Conservation (phyloP, 1,284 basidiomycete genomes). For the Trametes versicolor region DNA sequence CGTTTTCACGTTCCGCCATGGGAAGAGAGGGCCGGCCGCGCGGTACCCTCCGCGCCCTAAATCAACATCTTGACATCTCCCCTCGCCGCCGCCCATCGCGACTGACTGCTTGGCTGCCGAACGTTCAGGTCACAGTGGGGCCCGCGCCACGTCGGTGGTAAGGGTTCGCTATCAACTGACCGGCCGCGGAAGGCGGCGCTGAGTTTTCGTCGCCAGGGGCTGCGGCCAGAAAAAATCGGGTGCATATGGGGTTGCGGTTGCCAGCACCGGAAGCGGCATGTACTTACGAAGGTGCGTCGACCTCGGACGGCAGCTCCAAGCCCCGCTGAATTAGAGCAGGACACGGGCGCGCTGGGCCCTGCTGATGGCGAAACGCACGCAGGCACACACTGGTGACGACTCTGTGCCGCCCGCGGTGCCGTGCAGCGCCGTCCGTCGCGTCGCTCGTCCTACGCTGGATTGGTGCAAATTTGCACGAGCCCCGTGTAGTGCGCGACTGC, state of each 20-base stretch:
- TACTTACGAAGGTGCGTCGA: slow-evolving; percentile 10
- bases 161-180: slow-evolving; percentile 3
- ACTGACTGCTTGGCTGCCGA: slow-evolving; percentile 6
- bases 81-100: not conserved
- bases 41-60: slow-evolving; percentile 4
- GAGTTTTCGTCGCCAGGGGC: slow-evolving; percentile 28
- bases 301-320: slow-evolving; percentile 20
- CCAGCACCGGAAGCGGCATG: slow-evolving; percentile 23
- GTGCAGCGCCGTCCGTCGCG: not conserved
- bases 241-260: slow-evolving; percentile 2
- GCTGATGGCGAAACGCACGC: slow-evolving; percentile 2
- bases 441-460: not conserved
- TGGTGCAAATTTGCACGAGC: slow-evolving; percentile 2
- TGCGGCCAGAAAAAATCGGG: not conserved
- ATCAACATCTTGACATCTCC: slow-evolving; percentile 23
- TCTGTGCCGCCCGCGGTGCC: not conserved
- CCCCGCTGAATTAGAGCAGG: slow-evolving; percentile 29
- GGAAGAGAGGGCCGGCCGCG: slow-evolving; percentile 13
- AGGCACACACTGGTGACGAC: not conserved
- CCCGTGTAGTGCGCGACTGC: not conserved
- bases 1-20: slow-evolving; percentile 11
- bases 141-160: no score
- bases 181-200: not conserved
- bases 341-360: slow-evolving; percentile 13
- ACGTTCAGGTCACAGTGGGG: not conserved